These are phyloP conservation scores for Zasmidium citrigriseum DNA, from an alignment of 2,329 filamentous ascomycete genomes.

Conservation along the genomic window DNA sequence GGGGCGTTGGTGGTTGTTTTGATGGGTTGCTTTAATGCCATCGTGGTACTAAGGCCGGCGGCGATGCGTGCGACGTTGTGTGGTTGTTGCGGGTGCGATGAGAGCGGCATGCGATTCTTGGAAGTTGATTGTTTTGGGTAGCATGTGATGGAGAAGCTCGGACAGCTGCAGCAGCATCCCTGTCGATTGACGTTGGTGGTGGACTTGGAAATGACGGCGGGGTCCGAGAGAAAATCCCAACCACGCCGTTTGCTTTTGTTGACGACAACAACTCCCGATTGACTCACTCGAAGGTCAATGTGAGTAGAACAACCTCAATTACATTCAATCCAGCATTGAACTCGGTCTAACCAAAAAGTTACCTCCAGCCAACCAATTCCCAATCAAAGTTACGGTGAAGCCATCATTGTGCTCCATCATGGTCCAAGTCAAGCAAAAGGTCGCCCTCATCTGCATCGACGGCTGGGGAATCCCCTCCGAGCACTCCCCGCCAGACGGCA, in stretches of 20 bases:
- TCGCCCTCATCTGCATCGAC: slow-evolving; percentile 90
- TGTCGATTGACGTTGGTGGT: not conserved
- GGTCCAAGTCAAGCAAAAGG: slow-evolving; percentile 69
- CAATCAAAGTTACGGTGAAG: slow-evolving; percentile 1
- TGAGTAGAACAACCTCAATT: not conserved
- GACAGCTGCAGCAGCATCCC: not conserved
- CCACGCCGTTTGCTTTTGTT: not conserved
- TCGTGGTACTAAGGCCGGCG: slow-evolving; percentile 1
- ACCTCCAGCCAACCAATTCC: not conserved
- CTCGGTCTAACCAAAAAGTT: not conserved
- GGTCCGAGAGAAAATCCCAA: not conserved
- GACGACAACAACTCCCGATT: not conserved
- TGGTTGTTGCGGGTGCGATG: not conserved
- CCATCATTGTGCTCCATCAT: slow-evolving; percentile 43
- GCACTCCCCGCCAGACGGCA: slow-evolving; percentile 72
- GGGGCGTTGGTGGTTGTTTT: slow-evolving; percentile 24
- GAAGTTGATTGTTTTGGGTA: not conserved
- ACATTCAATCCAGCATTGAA: not conserved
- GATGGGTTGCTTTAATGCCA: slow-evolving; percentile 23
- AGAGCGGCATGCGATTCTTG: not conserved
- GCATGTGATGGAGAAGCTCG: not conserved
- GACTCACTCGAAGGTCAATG: not conserved
- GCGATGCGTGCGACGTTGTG: not conserved
- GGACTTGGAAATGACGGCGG: too few relatives aligned
- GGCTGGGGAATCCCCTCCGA: slow-evolving; percentile 90